Conservation (phyloP, 495 filamentous ascomycete species). For the Aspergillus saccharolyticus region DNA sequence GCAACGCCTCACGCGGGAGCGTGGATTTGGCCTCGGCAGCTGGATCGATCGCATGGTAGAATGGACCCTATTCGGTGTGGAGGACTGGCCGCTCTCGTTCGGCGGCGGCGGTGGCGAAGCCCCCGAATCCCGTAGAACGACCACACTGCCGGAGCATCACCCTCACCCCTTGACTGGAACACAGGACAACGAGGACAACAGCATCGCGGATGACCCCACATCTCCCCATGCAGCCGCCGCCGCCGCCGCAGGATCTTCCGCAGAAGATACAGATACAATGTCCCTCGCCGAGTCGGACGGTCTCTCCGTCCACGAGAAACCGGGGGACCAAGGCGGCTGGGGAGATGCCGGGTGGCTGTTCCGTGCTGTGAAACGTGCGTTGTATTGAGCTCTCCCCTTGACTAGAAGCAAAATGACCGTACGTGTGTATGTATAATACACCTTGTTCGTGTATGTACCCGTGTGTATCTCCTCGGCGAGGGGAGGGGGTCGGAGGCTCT, state of each 20-base stretch:
- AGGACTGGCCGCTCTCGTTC: constrained; percentile 44
- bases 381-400: constrained; percentile 53
- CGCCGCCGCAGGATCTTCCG: constrained; percentile 12
- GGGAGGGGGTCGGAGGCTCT: no score
- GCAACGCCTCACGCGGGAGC: constrained; percentile 44
- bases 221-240: background rate
- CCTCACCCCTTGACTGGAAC: no score
- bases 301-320: constrained; percentile 30
- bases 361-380: constrained; percentile 65
- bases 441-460: no score
- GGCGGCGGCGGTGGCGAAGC: background rate
- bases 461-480: no score
- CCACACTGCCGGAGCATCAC: background rate
- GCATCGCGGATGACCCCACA: constrained; percentile 18
- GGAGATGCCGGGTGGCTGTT: constrained; percentile 83
- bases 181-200: constrained; percentile 47
- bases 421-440: no score
- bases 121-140: no score
- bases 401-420: no score
- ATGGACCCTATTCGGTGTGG: constrained; percentile 72
- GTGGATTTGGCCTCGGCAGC: constrained; percentile 63
- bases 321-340: constrained; percentile 59
- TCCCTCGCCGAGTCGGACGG: constrained; percentile 21
- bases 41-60: constrained; percentile 72
- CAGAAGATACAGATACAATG: constrained; percentile 24